Percentiles rank a stretch among this genome's conserved stretches.
Conservation (phyloP, 257 asterid species). For the Nicotiana noctiflora region DNA sequence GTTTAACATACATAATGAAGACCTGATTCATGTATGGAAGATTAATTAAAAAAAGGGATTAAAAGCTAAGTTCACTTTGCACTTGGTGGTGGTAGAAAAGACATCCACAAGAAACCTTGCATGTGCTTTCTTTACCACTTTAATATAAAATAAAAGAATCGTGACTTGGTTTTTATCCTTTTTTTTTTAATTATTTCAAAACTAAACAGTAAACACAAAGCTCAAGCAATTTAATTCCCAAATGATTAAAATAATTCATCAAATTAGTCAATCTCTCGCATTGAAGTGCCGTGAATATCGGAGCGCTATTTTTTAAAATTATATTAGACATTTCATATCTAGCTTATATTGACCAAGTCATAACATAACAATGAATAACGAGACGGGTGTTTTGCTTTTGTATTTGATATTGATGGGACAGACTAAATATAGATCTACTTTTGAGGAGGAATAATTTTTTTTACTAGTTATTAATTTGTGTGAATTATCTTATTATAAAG, state of each 20-base stretch:
- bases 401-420: neutral
- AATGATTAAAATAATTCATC: slow-evolving; percentile 9
- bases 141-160: slow-evolving; percentile 21
- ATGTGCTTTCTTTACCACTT: slow-evolving; percentile 23
- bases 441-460: neutral
- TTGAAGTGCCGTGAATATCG: slow-evolving; percentile 40
- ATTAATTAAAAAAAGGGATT: neutral
- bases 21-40: neutral
- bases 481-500: neutral
- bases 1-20: neutral
- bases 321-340: slow-evolving; percentile 10
- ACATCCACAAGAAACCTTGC: slow-evolving; percentile 16
- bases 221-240: slow-evolving; percentile 3
- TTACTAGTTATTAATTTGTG: neutral
- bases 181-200: neutral
- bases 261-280: slow-evolving; percentile 14
- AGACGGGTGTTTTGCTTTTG: neutral
- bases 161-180: slow-evolving; percentile 9
- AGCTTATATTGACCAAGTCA: slow-evolving; percentile 24
- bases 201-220: slow-evolving; percentile 7
- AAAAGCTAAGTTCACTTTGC: slow-evolving; percentile 8
- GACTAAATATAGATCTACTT: neutral
- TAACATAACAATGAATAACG: neutral
- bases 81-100: slow-evolving; percentile 22
- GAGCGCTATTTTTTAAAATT: slow-evolving; percentile 12